phyloP scores from a whole-genome alignment of 352 stramenopile species.

The Aphanomyces stellatus region DNA sequence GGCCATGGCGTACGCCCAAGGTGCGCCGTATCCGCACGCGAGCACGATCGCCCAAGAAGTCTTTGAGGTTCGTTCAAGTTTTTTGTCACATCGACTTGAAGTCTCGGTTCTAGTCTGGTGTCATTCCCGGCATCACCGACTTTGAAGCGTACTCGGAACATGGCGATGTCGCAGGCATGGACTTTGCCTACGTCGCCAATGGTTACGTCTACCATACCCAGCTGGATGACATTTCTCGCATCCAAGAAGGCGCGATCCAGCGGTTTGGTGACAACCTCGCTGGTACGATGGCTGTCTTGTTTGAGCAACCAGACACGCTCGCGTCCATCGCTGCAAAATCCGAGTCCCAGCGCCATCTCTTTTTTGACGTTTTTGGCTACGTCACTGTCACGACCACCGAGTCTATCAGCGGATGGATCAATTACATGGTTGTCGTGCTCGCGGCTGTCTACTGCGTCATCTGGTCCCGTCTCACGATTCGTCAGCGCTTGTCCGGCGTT shows the following conservation, averaged over 20 bases:
- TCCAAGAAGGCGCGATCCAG: constrained; percentile 55
- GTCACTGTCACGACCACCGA: constrained; percentile 59
- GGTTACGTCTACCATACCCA: constrained; percentile 75
- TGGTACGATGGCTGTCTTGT: constrained; percentile 46
- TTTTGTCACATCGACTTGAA: not conserved
- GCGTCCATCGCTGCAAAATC: constrained; percentile 31
- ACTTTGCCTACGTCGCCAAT: constrained; percentile 75
- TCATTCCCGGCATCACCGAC: constrained; percentile 65
- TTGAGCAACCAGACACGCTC: constrained; percentile 33
- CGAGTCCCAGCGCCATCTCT: constrained; percentile 38
- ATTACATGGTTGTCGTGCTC: constrained; percentile 30
- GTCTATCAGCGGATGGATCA: constrained; percentile 30
- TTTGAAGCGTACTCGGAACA: constrained; percentile 58
- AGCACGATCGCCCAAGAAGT: constrained; percentile 72
- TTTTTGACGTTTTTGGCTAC: constrained; percentile 58
- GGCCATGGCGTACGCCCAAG: constrained; percentile 54
- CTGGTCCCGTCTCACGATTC: constrained; percentile 33
- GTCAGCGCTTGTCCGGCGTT: constrained; percentile 31
- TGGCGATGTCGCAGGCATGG: constrained; percentile 55
- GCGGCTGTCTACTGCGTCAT: constrained; percentile 34
- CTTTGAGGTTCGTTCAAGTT: constrained; percentile 37
- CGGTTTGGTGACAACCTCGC: constrained; percentile 63
- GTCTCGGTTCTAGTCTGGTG: constrained; percentile 28
- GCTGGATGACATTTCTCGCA: constrained; percentile 59
- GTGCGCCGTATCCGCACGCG: constrained; percentile 60